phyloP scores from a whole-genome alignment of 2,329 filamentous ascomycete genomes.

The Fusarium guadeloupense region DNA sequence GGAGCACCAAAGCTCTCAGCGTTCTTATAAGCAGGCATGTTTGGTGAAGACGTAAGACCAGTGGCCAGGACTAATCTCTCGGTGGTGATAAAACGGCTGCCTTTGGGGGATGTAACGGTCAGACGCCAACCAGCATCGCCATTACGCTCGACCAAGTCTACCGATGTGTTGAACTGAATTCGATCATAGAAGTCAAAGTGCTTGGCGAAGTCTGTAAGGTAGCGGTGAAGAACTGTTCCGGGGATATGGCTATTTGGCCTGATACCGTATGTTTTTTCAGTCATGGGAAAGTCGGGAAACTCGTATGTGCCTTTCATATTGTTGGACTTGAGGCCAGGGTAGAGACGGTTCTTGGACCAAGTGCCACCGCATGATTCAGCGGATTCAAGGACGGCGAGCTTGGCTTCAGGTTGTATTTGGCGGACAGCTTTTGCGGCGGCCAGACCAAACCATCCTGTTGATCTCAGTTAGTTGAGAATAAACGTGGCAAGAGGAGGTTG shows the following conservation, averaged over 20 bases:
- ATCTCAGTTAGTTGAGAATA: background rate
- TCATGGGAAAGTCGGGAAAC: constrained; percentile 71
- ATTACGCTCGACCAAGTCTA: constrained; percentile 53
- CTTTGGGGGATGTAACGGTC: constrained; percentile 2
- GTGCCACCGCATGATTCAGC: constrained; percentile 64
- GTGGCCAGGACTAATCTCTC: constrained; percentile 61
- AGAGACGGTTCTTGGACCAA: constrained; percentile 67
- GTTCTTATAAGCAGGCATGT: constrained; percentile 52
- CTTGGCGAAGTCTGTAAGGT: constrained; percentile 50
- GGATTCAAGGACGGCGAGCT: constrained; percentile 61
- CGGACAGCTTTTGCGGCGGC: constrained; percentile 62
- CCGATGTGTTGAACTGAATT: constrained; percentile 61
- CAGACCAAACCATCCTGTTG: constrained; percentile 59
- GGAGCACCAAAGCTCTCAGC: constrained; percentile 49
- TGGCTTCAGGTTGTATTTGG: constrained; percentile 57
- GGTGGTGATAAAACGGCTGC: constrained; percentile 34
- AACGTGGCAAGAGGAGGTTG: background rate
- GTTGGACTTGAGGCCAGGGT: constrained; percentile 70
- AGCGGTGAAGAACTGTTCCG: constrained; percentile 48
- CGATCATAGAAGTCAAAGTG: constrained; percentile 59
- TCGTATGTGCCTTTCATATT: constrained; percentile 72
- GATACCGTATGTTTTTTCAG: constrained; percentile 54
- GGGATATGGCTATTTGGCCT: constrained; percentile 49
- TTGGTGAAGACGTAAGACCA: constrained; percentile 57
- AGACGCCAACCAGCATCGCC: constrained; percentile 32